Evolutionary conservation across 2,329 filamentous ascomycete species (phyloP).

Genomic region (Alternaria rosae): DNA sequence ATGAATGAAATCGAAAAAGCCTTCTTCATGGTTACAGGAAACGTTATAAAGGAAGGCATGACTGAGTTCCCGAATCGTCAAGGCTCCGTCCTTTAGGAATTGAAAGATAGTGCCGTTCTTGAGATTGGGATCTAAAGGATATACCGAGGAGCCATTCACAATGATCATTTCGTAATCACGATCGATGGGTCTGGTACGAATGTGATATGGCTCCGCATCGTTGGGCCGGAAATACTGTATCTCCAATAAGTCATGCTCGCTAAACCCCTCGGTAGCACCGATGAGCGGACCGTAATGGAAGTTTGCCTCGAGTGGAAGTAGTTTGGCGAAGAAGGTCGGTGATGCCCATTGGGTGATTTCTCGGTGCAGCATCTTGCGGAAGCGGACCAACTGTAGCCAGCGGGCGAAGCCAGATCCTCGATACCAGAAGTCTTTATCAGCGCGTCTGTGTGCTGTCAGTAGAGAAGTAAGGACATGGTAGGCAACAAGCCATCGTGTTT

Average conservation of each 20-base stretch:
- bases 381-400: not conserved
- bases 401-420: not conserved
- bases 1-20: not conserved
- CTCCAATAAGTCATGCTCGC: not conserved
- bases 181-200: not conserved
- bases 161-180: not conserved
- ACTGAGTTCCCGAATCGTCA: not conserved
- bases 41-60: not conserved
- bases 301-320: not conserved
- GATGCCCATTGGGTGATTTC: not conserved
- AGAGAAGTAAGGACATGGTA: not conserved
- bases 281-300: not conserved
- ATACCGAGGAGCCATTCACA: not conserved
- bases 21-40: not conserved
- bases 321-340: not conserved
- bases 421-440: not conserved
- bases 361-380: not conserved
- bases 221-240: not conserved
- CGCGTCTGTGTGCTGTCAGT: not conserved
- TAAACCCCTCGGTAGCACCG: not conserved
- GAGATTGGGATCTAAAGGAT: not conserved
- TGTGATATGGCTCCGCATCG: not conserved
- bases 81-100: not conserved
- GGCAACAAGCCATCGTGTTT: not conserved
- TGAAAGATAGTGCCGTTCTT: not conserved